A percentile compares a stretch with the other conserved stretches of the same genome.
Conservation (phyloP, 257 asterid genomes). For the Coffea eugenioides region DNA sequence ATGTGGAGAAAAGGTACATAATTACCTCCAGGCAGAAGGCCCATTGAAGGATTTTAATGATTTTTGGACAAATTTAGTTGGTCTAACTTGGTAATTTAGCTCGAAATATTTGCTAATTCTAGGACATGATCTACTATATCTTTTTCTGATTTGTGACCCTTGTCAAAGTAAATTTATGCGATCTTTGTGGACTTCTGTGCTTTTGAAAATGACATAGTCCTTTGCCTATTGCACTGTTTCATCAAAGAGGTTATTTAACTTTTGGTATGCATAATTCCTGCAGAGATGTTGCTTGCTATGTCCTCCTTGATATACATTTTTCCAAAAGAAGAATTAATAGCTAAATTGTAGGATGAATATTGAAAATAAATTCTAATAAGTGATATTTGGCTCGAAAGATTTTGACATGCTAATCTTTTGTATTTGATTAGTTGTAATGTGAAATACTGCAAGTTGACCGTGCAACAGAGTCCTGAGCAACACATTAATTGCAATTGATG, state of each 20-base stretch:
- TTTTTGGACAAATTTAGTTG: slow-evolving; percentile 94
- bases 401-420: neutral
- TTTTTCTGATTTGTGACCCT: neutral
- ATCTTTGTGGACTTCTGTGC: neutral
- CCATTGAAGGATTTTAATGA: slow-evolving; percentile 78
- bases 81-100: slow-evolving; percentile 70
- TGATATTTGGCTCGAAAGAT: neutral
- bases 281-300: neutral
- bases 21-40: slow-evolving; percentile 54
- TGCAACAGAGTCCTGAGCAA: neutral
- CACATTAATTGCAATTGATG: neutral
- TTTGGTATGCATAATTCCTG: neutral
- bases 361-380: neutral
- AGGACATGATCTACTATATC: neutral
- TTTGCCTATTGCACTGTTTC: neutral
- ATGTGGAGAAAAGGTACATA: slow-evolving; percentile 91
- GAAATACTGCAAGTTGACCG: no score
- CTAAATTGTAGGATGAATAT: no score
- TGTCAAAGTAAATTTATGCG: no score
- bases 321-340: no score
- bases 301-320: neutral
- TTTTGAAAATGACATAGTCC: neutral
- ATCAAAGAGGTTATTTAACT: neutral
- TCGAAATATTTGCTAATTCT: neutral
- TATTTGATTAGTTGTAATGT: neutral